phyloP scores from a whole-genome alignment of 495 filamentous ascomycete species.

The Astrothelium macrocarpum region DNA sequence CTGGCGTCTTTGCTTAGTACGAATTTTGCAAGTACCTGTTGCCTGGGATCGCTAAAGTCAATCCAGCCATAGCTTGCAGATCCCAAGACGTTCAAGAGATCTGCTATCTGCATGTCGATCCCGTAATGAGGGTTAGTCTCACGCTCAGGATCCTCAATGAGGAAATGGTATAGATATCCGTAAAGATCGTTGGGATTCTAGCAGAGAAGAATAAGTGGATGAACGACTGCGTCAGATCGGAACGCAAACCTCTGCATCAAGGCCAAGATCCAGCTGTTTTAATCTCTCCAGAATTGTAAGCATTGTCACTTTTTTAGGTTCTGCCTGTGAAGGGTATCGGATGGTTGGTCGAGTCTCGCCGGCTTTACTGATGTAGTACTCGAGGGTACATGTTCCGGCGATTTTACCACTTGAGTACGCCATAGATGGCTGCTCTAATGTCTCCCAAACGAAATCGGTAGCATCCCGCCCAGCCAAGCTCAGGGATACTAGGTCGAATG shows the following conservation, averaged over 20 bases:
- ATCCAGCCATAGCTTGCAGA: conserved; percentile 51
- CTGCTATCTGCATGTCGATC: conserved; percentile 57
- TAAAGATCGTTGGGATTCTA: conserved; percentile 29
- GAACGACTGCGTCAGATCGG: background rate
- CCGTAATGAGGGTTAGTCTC: conserved; percentile 37
- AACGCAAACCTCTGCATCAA: conserved; percentile 48
- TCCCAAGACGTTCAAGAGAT: conserved; percentile 51
- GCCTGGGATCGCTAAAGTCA: conserved; percentile 53
- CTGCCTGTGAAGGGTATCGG: conserved; percentile 41
- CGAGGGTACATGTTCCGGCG: conserved; percentile 53
- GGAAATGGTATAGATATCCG: conserved; percentile 30
- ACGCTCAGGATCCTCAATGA: conserved; percentile 38
- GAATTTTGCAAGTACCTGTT: conserved; percentile 57
- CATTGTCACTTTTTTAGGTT: conserved; percentile 45
- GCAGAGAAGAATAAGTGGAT: conserved; percentile 6
- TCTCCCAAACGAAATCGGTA: conserved; percentile 47
- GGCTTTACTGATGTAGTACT: conserved; percentile 44
- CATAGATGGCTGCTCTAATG: conserved; percentile 56
- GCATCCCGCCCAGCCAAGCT: conserved; percentile 24
- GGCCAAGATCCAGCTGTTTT: conserved; percentile 43
- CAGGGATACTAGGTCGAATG: conserved; percentile 29
- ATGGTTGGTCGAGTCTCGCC: conserved; percentile 40
- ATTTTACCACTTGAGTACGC: conserved; percentile 48
- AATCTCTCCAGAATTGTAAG: conserved; percentile 45
- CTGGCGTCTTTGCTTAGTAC: conserved; percentile 42